These are phyloP conservation scores for Letharia columbiana DNA, from an alignment of 495 filamentous ascomycete genomes.

Conservation along the genomic window DNA sequence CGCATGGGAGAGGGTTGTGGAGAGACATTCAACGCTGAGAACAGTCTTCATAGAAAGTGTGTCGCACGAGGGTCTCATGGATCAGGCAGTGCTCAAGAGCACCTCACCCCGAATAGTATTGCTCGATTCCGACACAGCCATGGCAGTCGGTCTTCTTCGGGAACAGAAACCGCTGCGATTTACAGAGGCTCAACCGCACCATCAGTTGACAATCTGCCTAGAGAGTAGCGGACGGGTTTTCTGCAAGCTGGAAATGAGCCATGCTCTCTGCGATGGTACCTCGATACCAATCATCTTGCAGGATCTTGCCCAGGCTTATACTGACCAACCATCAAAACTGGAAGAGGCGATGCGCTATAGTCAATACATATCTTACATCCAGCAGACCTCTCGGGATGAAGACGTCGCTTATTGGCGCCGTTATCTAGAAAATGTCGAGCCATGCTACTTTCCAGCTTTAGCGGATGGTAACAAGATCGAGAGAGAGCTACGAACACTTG, in stretches of 20 bases:
- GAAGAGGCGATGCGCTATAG: slow-evolving; percentile 9
- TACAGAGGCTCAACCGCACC: slow-evolving; percentile 26
- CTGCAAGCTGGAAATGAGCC: slow-evolving; percentile 39
- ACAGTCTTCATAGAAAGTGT: slow-evolving; percentile 40
- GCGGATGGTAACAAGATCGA: slow-evolving; percentile 18
- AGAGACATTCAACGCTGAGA: slow-evolving; percentile 39
- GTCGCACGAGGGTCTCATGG: slow-evolving; percentile 29
- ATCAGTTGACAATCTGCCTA: slow-evolving; percentile 32
- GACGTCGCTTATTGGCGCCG: slow-evolving; percentile 43
- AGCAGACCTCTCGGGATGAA: slow-evolving; percentile 23
- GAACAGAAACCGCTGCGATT: slow-evolving; percentile 16
- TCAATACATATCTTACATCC: slow-evolving; percentile 16
- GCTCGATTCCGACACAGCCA: slow-evolving; percentile 7
- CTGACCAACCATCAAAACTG: not conserved
- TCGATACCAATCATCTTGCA: slow-evolving; percentile 27
- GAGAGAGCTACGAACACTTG: slow-evolving; percentile 29
- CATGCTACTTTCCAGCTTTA: slow-evolving; percentile 45
- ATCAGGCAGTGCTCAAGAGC: slow-evolving; percentile 38
- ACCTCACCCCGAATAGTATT: slow-evolving; percentile 14
- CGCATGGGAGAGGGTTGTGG: slow-evolving; percentile 42
- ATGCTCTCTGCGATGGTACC: slow-evolving; percentile 34
- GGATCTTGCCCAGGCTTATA: slow-evolving; percentile 25
- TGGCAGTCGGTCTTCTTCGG: slow-evolving; percentile 16
- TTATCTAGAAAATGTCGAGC: slow-evolving; percentile 42
- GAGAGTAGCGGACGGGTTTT: slow-evolving; percentile 24